Percentiles rank a stretch among this genome's conserved stretches.
phyloP scores from a whole-genome alignment of 345 rosid species.

The Linum usitatissimum region DNA sequence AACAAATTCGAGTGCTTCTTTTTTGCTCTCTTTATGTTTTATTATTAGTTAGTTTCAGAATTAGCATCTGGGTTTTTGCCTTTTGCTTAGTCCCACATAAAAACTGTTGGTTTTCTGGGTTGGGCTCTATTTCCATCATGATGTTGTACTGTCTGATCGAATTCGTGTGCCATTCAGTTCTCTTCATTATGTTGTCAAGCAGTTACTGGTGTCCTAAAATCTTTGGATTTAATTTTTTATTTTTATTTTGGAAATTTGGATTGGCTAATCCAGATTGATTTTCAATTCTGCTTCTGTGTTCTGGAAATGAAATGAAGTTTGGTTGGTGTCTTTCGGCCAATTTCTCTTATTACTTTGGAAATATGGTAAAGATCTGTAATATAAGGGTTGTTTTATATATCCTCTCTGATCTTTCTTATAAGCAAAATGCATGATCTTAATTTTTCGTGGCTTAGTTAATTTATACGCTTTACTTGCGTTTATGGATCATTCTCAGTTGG shows the following conservation, averaged over 20 bases:
- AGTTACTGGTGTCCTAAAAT: no score
- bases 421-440: no score
- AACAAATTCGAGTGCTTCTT: background rate
- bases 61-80: background rate
- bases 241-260: background rate
- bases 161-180: no score
- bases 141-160: no score
- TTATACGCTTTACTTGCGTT: no score
- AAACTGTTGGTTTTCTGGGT: no score
- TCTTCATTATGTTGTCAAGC: no score
- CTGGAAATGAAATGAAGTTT: background rate
- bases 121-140: no score
- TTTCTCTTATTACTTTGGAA: background rate
- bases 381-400: background rate
- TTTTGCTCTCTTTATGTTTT: background rate
- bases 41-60: background rate
- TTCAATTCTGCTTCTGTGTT: background rate
- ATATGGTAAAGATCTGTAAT: background rate
- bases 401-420: background rate
- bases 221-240: no score
- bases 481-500: background rate
- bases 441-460: no score
- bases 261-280: background rate
- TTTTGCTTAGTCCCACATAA: no score
- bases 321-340: background rate